phyloP scores from a whole-genome alignment of 2,329 filamentous ascomycete species.

The Xylariaceae sp. region DNA sequence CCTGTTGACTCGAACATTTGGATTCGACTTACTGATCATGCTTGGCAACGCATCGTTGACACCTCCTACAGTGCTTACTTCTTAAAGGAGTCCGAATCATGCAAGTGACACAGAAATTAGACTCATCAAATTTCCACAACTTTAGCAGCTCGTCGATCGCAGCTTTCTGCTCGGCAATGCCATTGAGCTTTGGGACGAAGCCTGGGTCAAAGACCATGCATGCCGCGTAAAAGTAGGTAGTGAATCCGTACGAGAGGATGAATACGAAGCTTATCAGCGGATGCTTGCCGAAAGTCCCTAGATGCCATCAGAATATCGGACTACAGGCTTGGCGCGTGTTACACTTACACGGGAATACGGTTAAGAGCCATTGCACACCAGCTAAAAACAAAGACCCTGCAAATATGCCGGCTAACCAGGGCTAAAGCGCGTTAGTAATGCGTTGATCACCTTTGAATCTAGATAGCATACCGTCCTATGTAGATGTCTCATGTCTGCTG shows the following conservation, averaged over 20 bases:
- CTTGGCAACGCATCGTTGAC: conserved; percentile 89
- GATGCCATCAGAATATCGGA: conserved; percentile 36
- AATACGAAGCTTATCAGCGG: conserved; percentile 82
- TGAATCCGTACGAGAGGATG: conserved; percentile 63
- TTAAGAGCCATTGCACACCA: conserved; percentile 73
- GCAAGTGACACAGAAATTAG: conserved; percentile 91
- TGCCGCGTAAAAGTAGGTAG: conserved; percentile 82
- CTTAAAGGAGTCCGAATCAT: conserved; percentile 92
- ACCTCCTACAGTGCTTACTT: conserved; percentile 94
- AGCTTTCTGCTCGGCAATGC: conserved; percentile 85
- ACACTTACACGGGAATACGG: conserved; percentile 69
- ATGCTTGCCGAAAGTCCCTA: conserved; percentile 66
- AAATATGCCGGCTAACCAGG: conserved; percentile 93
- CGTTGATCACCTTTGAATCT: background rate
- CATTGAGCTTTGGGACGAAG: conserved; percentile 87
- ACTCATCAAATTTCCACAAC: conserved; percentile 88
- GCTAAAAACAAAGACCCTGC: conserved; percentile 82
- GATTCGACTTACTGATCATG: conserved; percentile 81
- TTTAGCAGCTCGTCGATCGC: conserved; percentile 86
- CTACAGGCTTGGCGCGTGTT: background rate
- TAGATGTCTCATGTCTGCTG: conserved; percentile 83
- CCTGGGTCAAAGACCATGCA: conserved; percentile 90
- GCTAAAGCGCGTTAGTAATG: conserved; percentile 51
- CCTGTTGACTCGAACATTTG: background rate
- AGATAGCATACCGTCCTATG: conserved; percentile 74